Base-by-base conservation (phyloP, 129 eudicot species). In the Erigeron canadensis region DNA sequence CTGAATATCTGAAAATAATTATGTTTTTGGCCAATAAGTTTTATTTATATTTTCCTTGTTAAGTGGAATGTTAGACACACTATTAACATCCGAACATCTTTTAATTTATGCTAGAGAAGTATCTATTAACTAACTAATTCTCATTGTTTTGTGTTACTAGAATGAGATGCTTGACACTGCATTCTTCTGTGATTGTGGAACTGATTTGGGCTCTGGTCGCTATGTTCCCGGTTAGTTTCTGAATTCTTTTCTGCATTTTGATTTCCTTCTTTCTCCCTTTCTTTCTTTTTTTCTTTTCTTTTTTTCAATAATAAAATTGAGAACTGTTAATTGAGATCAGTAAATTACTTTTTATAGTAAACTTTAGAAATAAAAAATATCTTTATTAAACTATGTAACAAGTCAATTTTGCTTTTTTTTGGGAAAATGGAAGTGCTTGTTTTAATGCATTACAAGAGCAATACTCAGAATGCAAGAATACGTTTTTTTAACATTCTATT, bases 171-270 rank as follows among this genome's bases (percentile, higher is more conserved):
- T 86, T 23, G 97, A 94, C 67, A 97, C 89, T 76, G 93, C 93
- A 38, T 56, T 87, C 57, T 94, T 94, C 83, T 70, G 89, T 74
- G 98, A 94, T 67, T 84, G 89, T 68, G 98, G 98, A 72, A 80
- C 93, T 74, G 98, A 94, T 85, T 69, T 90, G 84, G 90, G 96
- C 50, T 87, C 98, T 53, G 97, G 93, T 57, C 96, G 89, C 66
- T 85, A 76, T 69, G 97, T 94, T 70, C 98, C 98, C n/a, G 96
- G 98, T 94, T 72, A 80, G 90, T 81, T 73, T 66, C 11, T 66
- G 41, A 46, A 57, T 22, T 21, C 56, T 55, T 18, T 44, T 46
- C 10, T 69, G n/a, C 8, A 16, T 73, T 11, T 28, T 37, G 28
- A 6, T 21, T 5, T 28, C 6, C 28, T n/a, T 55, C 61, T 23